Conservation (phyloP, 495 filamentous ascomycete species). For the Penicillium psychrofluorescens region DNA sequence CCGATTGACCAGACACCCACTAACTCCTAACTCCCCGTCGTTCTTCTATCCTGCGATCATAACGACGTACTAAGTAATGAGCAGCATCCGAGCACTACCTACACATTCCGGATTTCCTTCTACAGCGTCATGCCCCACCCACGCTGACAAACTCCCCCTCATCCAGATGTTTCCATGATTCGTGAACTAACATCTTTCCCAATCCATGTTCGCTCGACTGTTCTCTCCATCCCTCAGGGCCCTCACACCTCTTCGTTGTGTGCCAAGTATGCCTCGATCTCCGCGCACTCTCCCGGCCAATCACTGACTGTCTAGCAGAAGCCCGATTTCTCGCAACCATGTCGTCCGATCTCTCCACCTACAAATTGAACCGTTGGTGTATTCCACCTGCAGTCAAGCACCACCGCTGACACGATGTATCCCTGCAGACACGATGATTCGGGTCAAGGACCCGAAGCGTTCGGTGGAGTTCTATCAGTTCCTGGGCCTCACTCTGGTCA, state of each 20-base stretch:
- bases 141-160: no score
- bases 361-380: slow-evolving; percentile 78
- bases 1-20: neutral
- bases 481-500: slow-evolving; percentile 80
- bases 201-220: slow-evolving; percentile 14
- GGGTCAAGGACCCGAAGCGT: slow-evolving; percentile 87
- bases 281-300: neutral
- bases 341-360: slow-evolving; percentile 71
- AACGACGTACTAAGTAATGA: no score
- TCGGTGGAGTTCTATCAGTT: slow-evolving; percentile 93
- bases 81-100: no score
- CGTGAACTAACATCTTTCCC: neutral
- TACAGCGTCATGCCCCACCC: no score
- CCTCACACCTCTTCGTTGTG: slow-evolving; percentile 15
- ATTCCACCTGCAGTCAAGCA: slow-evolving; percentile 1
- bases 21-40: no score
- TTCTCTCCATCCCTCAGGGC: slow-evolving; percentile 12
- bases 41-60: no score
- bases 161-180: no score
- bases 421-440: slow-evolving; percentile 57
- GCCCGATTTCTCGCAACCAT: slow-evolving; percentile 50
- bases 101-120: no score
- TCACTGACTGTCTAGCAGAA: slow-evolving; percentile 15
- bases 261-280: slow-evolving; percentile 10
- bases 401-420: slow-evolving; percentile 7